Conservation (phyloP, 139 green algal genomes). For the Ostreobium quekettii region DNA sequence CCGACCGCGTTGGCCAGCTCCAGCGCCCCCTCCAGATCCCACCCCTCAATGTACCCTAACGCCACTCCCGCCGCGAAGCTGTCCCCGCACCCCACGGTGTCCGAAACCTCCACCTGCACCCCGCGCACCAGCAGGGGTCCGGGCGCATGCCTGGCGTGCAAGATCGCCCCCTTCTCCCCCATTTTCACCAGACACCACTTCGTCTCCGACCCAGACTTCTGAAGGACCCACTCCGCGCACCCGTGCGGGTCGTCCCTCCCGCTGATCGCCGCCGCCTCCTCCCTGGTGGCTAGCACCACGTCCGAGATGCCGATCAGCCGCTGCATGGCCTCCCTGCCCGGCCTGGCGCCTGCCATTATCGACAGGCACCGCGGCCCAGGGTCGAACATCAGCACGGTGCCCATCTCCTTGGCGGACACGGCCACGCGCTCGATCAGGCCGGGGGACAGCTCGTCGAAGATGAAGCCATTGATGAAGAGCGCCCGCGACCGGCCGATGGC, state of each 20-base stretch:
- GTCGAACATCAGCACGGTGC: conserved; percentile 84
- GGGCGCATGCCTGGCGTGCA: conserved; percentile 24
- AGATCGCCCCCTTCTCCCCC: conserved; percentile 57
- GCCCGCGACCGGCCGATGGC: background rate
- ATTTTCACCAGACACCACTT: conserved; percentile 79
- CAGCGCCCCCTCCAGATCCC: conserved; percentile 46
- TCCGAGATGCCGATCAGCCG: conserved; percentile 53
- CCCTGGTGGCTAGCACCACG: conserved; percentile 83
- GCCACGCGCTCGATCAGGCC: conserved; percentile 46
- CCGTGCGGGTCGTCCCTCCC: conserved; percentile 44
- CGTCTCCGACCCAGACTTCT: conserved; percentile 32
- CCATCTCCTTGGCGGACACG: conserved; percentile 34
- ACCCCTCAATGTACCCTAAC: conserved; percentile 58
- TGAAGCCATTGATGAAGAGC: conserved; percentile 73
- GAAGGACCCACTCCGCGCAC: conserved; percentile 51
- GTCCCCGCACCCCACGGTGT: conserved; percentile 97
- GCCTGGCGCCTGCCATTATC: conserved; percentile 43
- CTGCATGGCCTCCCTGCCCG: conserved; percentile 39
- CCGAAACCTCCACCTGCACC: conserved; percentile 68
- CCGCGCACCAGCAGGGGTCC: background rate
- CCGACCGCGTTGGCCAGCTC: conserved; percentile 90
- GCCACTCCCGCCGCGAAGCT: conserved; percentile 83
- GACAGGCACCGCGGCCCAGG: conserved; percentile 66
- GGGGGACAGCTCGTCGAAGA: conserved; percentile 85
- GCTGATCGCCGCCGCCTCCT: conserved; percentile 71